Conservation (phyloP, 2,329 filamentous ascomycete genomes). For the Colletotrichum higginsianum region DNA sequence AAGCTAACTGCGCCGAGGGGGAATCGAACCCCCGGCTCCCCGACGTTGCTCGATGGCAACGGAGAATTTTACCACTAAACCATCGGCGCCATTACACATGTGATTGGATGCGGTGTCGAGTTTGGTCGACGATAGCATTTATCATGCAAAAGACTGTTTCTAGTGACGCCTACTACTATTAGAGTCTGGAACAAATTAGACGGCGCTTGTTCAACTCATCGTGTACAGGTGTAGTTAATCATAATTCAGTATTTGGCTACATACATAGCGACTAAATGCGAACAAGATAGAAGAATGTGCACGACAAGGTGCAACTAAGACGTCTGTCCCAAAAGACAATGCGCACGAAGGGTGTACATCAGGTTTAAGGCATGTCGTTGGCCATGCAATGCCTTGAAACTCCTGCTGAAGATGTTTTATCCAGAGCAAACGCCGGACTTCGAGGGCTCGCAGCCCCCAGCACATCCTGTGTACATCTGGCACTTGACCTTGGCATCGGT, state of each 20-base stretch:
- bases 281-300: neutral
- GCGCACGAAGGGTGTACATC: neutral
- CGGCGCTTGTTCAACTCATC: too few relatives aligned
- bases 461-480: constrained; percentile 47
- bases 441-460: constrained; percentile 47
- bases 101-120: too few relatives aligned
- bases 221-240: neutral
- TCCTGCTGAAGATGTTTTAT: constrained; percentile 6
- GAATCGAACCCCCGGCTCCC: too few relatives aligned
- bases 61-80: too few relatives aligned
- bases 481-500: constrained; percentile 46
- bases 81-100: too few relatives aligned
- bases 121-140: too few relatives aligned
- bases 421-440: constrained; percentile 50
- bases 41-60: too few relatives aligned
- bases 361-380: neutral
- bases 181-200: too few relatives aligned
- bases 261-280: neutral
- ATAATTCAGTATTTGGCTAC: neutral
- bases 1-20: too few relatives aligned
- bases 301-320: neutral
- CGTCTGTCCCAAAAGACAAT: neutral
- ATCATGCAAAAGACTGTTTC: too few relatives aligned
- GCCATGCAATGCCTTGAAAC: neutral
- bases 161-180: too few relatives aligned